A percentile compares a stretch with the other conserved stretches of the same genome.
Conservation (phyloP, 2,329 filamentous ascomycete species). For the Knoxdaviesia capensis region DNA sequence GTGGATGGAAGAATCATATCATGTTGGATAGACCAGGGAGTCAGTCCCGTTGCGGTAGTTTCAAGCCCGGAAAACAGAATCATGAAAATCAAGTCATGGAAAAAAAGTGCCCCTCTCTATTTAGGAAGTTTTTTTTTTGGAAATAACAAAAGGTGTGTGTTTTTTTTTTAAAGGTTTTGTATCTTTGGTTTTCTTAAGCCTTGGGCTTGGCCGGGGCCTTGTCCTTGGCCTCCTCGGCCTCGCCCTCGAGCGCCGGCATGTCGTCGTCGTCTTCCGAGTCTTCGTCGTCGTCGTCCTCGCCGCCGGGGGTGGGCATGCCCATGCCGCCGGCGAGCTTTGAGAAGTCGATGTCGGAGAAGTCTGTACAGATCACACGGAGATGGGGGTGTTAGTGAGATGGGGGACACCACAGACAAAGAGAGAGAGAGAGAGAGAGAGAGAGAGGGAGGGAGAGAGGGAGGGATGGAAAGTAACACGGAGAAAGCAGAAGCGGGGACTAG, state of each 20-base stretch:
- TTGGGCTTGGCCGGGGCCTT: conserved; percentile 7
- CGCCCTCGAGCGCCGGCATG: conserved; percentile 61
- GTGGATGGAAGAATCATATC: too few species aligned
- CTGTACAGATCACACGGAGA: not conserved
- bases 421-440: not conserved
- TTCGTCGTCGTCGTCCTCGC: conserved; percentile 22
- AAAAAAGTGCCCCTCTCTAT: not conserved
- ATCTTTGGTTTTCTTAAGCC: conserved; percentile 1
- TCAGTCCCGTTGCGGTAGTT: too few species aligned
- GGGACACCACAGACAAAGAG: not conserved
- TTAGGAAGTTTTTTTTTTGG: not conserved
- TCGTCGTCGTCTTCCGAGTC: conserved; percentile 47
- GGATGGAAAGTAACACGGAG: too few species aligned
- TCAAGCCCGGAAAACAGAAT: too few species aligned
- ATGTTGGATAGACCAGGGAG: too few species aligned
- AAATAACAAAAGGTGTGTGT: not conserved
- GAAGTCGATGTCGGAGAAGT: conserved; percentile 82
- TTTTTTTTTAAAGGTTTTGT: not conserved
- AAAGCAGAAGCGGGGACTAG: not conserved
- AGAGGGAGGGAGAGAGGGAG: not conserved
- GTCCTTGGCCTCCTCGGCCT: conserved; percentile 26
- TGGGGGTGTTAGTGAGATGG: not conserved
- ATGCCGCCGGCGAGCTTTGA: conserved; percentile 62
- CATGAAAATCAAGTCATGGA: not conserved
- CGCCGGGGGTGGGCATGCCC: conserved; percentile 15